Conservation (phyloP, 331 rosid species). For the Spiraea crenata region DNA sequence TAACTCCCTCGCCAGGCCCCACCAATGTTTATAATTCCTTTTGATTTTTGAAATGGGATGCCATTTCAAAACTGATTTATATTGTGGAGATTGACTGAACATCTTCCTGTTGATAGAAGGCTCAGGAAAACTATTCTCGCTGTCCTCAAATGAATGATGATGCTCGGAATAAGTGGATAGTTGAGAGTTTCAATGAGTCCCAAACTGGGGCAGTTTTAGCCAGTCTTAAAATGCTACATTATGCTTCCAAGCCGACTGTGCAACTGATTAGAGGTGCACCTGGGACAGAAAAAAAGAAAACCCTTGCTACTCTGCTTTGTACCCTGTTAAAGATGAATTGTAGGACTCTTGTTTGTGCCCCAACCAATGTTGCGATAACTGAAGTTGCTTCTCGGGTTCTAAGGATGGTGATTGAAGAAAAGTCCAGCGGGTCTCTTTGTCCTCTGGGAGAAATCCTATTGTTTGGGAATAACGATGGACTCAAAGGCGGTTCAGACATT, state of each 20-base stretch:
- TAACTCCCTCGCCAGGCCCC: too few relatives aligned
- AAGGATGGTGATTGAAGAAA: conserved; percentile 28
- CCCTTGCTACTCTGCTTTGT: conserved; percentile 41
- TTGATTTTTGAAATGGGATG: too few relatives aligned
- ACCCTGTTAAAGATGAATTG: conserved; percentile 39
- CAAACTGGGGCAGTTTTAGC: conserved; percentile 50
- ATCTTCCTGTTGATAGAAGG: conserved; percentile 9
- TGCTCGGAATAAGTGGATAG: conserved; percentile 28
- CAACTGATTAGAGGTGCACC: conserved; percentile 74
- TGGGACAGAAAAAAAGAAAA: conserved; percentile 62
- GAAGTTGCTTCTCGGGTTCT: conserved; percentile 51
- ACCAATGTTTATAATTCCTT: too few relatives aligned
- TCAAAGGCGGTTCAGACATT: conserved; percentile 29
- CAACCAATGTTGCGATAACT: conserved; percentile 60
- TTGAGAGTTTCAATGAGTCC: conserved; percentile 33
- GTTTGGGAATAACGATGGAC: conserved; percentile 47
- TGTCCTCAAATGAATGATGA: conserved; percentile 11
- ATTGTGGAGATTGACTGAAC: not conserved
- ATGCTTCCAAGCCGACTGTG: conserved; percentile 34
- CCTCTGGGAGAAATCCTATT: conserved; percentile 54
- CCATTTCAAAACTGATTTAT: too few relatives aligned
- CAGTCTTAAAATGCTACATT: conserved; percentile 40
- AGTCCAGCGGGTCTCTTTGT: not conserved
- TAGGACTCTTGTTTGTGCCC: conserved; percentile 60
- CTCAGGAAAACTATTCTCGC: conserved; percentile 3